phyloP scores from a whole-genome alignment of 2,329 filamentous ascomycete species.

The Fusarium fujikuroi region DNA sequence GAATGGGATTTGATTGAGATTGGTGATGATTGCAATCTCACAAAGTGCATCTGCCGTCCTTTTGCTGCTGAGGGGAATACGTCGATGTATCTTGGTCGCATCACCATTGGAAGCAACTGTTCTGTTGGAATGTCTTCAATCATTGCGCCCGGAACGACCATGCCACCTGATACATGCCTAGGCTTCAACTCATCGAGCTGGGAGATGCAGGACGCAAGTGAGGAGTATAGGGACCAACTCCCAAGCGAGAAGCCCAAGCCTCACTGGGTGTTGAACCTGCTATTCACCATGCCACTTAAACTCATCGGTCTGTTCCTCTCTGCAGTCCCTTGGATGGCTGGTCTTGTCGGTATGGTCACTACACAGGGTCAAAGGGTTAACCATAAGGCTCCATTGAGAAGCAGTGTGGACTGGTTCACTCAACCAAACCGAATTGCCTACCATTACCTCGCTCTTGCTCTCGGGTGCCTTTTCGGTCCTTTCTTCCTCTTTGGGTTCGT shows the following conservation, averaged over 20 bases:
- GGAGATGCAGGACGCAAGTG: constrained; percentile 8
- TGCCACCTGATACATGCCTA: background rate
- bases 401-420: constrained; percentile 8
- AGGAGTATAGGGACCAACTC: constrained; percentile 8
- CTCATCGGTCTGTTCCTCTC: background rate
- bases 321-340: constrained; percentile 1
- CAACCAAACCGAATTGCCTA: constrained; percentile 1
- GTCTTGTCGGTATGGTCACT: constrained; percentile 5
- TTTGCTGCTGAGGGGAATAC: constrained; percentile 12
- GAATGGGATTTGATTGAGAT: constrained; percentile 5
- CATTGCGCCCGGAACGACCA: background rate
- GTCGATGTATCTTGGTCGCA: constrained; percentile 15
- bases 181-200: constrained; percentile 16
- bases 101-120: background rate
- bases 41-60: background rate
- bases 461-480: background rate
- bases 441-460: background rate
- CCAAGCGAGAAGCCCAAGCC: background rate
- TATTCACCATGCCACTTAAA: background rate
- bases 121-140: constrained; percentile 1
- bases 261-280: background rate
- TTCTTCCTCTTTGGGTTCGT: constrained; percentile 11
- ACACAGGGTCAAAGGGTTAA: background rate
- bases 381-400: background rate
- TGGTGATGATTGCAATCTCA: background rate